Percentiles rank a stretch among this genome's conserved stretches.
These are phyloP conservation scores for Acanthamoeba castellanii DNA, from an alignment of 208 protist genomes.

Conservation along the genomic window DNA sequence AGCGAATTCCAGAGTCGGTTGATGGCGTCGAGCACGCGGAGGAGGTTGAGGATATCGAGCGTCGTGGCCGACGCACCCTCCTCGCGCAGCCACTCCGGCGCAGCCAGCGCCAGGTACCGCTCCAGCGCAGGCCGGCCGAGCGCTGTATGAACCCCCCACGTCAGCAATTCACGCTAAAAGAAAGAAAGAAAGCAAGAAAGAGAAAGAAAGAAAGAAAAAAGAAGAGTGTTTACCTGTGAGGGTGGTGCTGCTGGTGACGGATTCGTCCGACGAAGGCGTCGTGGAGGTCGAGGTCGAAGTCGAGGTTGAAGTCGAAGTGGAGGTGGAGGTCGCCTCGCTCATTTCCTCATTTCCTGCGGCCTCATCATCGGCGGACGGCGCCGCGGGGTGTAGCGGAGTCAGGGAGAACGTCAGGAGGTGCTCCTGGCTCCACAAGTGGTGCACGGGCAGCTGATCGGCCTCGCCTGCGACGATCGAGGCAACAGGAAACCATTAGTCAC, in stretches of 20 bases:
- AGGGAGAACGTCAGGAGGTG: constrained; percentile 50
- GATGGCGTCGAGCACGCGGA: constrained; percentile 58
- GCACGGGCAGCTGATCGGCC: constrained; percentile 39
- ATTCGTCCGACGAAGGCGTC: neutral
- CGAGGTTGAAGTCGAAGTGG: constrained; percentile 28
- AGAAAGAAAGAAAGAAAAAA: neutral
- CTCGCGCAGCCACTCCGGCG: constrained; percentile 36
- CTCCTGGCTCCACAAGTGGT: constrained; percentile 32
- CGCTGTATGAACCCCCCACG: neutral
- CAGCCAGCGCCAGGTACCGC: neutral
- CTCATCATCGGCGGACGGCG: neutral
- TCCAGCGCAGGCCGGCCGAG: constrained; percentile 34
- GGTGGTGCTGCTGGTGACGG: neutral
- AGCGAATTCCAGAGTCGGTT: constrained; percentile 63
- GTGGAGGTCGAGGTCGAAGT: neutral
- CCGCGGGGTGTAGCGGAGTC: neutral
- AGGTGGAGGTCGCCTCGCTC: neutral
- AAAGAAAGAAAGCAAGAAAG: neutral
- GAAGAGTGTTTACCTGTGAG: neutral
- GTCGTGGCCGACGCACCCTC: constrained; percentile 11
- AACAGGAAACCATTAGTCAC: neutral
- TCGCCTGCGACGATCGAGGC: neutral
- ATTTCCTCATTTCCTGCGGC: neutral
- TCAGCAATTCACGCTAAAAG: too few species aligned
- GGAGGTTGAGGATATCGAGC: neutral